phyloP scores from a whole-genome alignment of 768 basidiomycete genomes.

The Boletus bicolor region DNA sequence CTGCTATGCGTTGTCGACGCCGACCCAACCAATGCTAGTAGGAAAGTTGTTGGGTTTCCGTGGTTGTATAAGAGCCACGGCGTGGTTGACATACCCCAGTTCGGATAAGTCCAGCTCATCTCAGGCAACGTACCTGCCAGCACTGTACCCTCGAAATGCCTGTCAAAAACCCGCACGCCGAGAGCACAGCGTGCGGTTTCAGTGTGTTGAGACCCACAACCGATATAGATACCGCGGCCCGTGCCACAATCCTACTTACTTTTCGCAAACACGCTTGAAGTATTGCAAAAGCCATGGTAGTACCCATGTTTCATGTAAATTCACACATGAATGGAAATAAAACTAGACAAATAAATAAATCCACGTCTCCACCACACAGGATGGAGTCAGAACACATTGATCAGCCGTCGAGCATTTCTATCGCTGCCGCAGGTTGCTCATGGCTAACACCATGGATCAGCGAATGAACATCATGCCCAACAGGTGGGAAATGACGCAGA shows the following conservation, averaged over 20 bases:
- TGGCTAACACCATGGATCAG: too few species aligned
- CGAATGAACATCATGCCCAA: neutral
- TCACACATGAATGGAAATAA: neutral
- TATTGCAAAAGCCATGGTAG: neutral
- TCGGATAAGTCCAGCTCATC: too few species aligned
- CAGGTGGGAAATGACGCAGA: too few species aligned
- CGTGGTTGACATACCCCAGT: neutral
- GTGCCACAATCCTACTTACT: too few species aligned
- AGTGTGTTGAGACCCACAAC: neutral
- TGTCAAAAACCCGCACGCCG: neutral
- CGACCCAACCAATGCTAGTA: neutral
- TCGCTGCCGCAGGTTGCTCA: too few species aligned
- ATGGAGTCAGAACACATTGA: too few species aligned
- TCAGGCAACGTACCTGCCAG: too few species aligned
- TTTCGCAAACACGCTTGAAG: neutral
- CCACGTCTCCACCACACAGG: neutral
- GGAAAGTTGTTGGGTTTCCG: too few species aligned
- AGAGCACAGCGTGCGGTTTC: neutral
- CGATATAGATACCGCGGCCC: too few species aligned
- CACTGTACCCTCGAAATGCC: too few species aligned
- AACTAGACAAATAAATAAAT: too few species aligned
- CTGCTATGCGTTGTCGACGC: neutral
- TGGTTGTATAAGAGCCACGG: too few species aligned
- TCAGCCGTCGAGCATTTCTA: neutral
- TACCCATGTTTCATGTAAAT: neutral